A percentile compares a stretch with the other conserved stretches of the same genome.
Conservation (phyloP, 176 grass and related monocot species). For the Cocos nucifera region DNA sequence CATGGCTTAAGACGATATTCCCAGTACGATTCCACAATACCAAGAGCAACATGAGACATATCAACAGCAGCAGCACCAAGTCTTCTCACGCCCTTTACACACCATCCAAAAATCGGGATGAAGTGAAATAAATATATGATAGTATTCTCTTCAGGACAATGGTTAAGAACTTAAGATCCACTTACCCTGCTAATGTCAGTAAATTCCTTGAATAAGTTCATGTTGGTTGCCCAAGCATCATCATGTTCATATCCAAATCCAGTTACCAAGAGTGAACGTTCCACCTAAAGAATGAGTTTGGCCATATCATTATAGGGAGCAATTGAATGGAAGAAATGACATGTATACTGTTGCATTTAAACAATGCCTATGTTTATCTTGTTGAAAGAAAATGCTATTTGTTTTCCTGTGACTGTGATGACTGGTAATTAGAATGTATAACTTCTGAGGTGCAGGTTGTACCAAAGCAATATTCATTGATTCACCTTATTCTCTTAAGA, state of each 20-base stretch:
- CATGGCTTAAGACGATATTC: conserved; percentile 94
- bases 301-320: no score
- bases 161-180: conserved; percentile 4
- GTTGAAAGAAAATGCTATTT: no score
- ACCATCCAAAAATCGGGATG: background rate
- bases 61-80: conserved; percentile 84
- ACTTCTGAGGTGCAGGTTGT: no score
- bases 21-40: conserved; percentile 89
- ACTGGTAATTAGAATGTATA: no score
- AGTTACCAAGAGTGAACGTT: conserved; percentile 94
- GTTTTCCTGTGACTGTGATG: no score
- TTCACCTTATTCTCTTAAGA: no score
- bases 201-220: conserved; percentile 93
- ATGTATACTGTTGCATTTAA: no score
- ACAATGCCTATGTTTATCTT: no score
- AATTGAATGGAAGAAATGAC: no score
- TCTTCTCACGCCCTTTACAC: conserved; percentile 75
- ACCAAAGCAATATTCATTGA: no score
- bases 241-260: conserved; percentile 98
- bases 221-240: conserved; percentile 91
- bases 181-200: conserved; percentile 92
- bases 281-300: conserved; percentile 49
- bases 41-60: conserved; percentile 90
- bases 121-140: background rate
- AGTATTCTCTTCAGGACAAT: no score